Evolutionary conservation across 345 rosid genomes (phyloP), one percentile per base, ranked within the genome.

Genomic region (Isatis tinctoria): DNA sequence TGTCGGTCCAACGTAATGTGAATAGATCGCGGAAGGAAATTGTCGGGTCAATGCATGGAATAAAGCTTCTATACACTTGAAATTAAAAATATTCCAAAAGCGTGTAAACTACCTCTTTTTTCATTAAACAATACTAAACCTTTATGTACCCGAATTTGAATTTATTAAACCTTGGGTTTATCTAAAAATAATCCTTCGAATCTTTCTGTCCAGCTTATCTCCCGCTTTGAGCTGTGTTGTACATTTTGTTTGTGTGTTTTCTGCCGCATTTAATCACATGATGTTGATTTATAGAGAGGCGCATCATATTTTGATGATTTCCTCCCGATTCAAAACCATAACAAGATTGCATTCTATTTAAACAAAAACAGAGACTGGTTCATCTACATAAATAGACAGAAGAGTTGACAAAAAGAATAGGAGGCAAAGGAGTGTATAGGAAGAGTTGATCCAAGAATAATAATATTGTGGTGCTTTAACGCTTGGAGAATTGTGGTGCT

Each of bases 401-500:
- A 48, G 11, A 33, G 45, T 9, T 43, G 4, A 48, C 14, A 52
- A n/a, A 45, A 65, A 35, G 11, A 67, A 43, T 10, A 48, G 44
- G 60, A 61, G 45, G n/a, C 59, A 51, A 63, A 60, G 74, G 33
- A 67, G 66, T 4, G 49, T n/a, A 33, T 12, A 3, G 27, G 24
- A 66, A 26, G 67, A 57, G 44, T 51, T 49, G 69, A 49, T 49
- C 70, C 70, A 67, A 49, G 58, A 28, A 52, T 24, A 40, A 69
- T 28, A 32, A 52, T 22, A 39, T 54, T 59, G n/a, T n/a, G n/a
- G n/a, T n/a, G n/a, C 59, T 62, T 47, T 78, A 91, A 84, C 97
- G 97, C 75, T 94, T 91, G 67, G 99, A 91, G 70, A 26, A 91
- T 59, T 91, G 97, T 14, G 97, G 97, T 36, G 96, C 95, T 82